A percentile compares a stretch with the other conserved stretches of the same genome.
Evolutionary conservation across 495 filamentous ascomycete genomes (phyloP).

Genomic region (Penicillium goetzii): DNA sequence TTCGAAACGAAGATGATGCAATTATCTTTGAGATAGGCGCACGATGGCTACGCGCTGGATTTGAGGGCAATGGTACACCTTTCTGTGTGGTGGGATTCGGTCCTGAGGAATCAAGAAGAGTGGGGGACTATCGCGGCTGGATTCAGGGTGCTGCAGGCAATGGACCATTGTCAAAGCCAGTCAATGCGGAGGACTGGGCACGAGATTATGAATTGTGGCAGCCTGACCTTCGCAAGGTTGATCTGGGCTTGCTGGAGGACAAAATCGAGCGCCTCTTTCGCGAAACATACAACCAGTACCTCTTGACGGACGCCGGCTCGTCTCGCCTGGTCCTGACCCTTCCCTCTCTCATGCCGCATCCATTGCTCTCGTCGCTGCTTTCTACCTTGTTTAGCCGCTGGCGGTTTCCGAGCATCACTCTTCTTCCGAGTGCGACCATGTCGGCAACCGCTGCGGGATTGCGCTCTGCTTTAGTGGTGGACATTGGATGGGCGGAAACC

Average conservation of each 20-base stretch:
- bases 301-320: conserved; percentile 75
- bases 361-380: conserved; percentile 73
- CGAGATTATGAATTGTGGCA: conserved; percentile 80
- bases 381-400: conserved; percentile 78
- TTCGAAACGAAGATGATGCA: conserved; percentile 81
- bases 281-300: conserved; percentile 81
- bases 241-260: conserved; percentile 81
- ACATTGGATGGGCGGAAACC: conserved; percentile 91
- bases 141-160: conserved; percentile 36
- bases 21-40: conserved; percentile 83
- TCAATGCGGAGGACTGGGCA: conserved; percentile 66
- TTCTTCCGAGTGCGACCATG: conserved; percentile 75
- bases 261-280: conserved; percentile 84
- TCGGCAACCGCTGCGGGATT: conserved; percentile 76
- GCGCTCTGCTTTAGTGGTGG: conserved; percentile 78
- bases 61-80: conserved; percentile 78
- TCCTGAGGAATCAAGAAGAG: conserved; percentile 73
- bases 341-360: conserved; percentile 77
- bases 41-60: conserved; percentile 78
- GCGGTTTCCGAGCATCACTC: conserved; percentile 77
- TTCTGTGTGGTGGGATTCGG: conserved; percentile 72
- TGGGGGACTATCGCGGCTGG: conserved; percentile 81
- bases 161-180: conserved; percentile 26
- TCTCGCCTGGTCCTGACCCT: conserved; percentile 74
- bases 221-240: conserved; percentile 68